phyloP scores from a whole-genome alignment of 139 green algal species.

The Chlorella sorokiniana region DNA sequence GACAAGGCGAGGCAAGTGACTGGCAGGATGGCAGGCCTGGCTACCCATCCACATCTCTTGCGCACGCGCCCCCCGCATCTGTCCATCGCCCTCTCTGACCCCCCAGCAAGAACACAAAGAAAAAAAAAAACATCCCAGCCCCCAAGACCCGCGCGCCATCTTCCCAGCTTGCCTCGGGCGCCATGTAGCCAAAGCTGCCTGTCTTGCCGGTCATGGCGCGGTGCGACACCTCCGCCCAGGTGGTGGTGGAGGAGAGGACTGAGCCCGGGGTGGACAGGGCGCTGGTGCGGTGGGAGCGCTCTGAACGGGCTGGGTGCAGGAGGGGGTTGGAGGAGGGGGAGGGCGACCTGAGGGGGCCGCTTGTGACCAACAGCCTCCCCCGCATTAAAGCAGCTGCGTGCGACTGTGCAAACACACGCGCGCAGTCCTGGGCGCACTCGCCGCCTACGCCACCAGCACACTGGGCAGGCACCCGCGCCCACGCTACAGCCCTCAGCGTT shows the following conservation, averaged over 20 bases:
- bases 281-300: not conserved
- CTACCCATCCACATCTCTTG: too few relatives aligned
- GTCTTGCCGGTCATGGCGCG: slow-evolving; percentile 47
- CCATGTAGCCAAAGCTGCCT: slow-evolving; percentile 52
- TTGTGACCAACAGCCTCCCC: too few relatives aligned
- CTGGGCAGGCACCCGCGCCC: not conserved
- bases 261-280: not conserved
- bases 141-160: not conserved
- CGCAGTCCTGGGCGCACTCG: too few relatives aligned
- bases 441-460: too few relatives aligned
- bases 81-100: too few relatives aligned
- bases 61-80: too few relatives aligned
- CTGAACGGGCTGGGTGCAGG: not conserved
- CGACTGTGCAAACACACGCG: too few relatives aligned
- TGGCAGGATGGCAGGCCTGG: too few relatives aligned
- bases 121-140: not conserved
- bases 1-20: not conserved
- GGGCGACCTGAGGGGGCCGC: not conserved
- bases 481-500: too few relatives aligned
- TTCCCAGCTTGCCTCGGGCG: not conserved
- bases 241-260: not conserved
- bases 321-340: not conserved
- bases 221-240: not conserved
- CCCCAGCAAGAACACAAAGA: too few relatives aligned
- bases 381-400: too few relatives aligned